These are phyloP conservation scores for Rhodotorula sp. DNA, from an alignment of 1,284 basidiomycete genomes.

Conservation along the genomic window DNA sequence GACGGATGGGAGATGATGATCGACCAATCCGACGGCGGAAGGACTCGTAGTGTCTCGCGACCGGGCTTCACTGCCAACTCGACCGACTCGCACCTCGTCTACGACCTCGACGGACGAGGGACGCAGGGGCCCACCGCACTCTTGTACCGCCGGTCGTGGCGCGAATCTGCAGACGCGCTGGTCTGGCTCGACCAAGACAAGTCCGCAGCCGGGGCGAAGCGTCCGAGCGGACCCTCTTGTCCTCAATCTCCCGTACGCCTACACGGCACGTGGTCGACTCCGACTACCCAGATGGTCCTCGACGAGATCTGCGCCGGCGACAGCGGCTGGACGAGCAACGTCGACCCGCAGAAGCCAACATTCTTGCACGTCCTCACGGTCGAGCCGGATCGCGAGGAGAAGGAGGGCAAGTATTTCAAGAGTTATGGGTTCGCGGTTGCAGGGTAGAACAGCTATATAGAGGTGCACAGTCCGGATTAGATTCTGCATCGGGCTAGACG, in stretches of 20 bases:
- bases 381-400: background rate
- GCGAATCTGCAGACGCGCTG: background rate
- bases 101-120: background rate
- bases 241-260: background rate
- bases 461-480: too few relatives aligned
- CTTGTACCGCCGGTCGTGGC: conserved; percentile 6
- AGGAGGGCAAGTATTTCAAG: conserved; percentile 2
- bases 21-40: conserved; percentile 5
- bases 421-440: background rate
- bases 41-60: background rate
- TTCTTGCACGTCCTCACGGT: conserved; percentile 3
- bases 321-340: background rate
- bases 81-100: conserved; percentile 4
- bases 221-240: background rate
- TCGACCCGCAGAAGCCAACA: background rate
- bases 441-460: background rate
- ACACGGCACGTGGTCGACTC: background rate
- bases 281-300: conserved; percentile 6
- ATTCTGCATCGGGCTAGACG: too few relatives aligned
- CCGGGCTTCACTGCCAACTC: background rate
- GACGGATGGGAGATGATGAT: background rate
- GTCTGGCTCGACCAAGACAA: conserved; percentile 7
- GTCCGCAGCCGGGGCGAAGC: background rate
- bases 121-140: conserved; percentile 1
- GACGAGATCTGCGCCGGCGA: conserved; percentile 3